Base-by-base conservation (phyloP, 2,329 filamentous ascomycete species). In the Monosporascus sp. region DNA sequence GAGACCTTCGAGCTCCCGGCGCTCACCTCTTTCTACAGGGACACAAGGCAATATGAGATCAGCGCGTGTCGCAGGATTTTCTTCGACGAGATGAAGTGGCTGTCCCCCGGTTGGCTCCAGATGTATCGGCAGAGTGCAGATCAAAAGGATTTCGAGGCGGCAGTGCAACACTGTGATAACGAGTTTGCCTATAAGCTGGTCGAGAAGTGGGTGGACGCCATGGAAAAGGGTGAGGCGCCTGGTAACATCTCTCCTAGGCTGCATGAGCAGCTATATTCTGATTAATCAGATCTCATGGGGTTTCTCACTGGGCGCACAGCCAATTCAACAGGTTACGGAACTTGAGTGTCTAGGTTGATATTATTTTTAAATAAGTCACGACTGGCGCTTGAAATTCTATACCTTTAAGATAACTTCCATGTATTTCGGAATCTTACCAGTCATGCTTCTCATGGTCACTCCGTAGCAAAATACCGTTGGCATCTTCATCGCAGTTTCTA, bases 121-220 rank as follows among this genome's bases (percentile, higher is more conserved):
- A 47, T 59, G 17, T 63, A 57, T 47, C 45, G 51, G 37, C 27
- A 20, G 9, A 52, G 46, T 17, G 41, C 20, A 9, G 25, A 54
- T 9, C 51, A 57, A 27, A 60, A 62, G 34, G 66, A 69, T 37
- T 68, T 62, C 51, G 65, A 70, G 42, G 57, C 57, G 8, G 67
- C 66, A 1, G 56, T 70, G 3, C 60, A 64, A 52, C 59, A 67
- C 44, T 66, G 64, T 37, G 61, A 65, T 45, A 62, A 65, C 38
- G 59, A 63, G 31, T 54, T 58, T 22, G 39, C 54, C 7, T 55
- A 62, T 24, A 42, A 49, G 47, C 7, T 41, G 17, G 57, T 68
- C 1, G 59, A 62, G 55, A 47, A 25, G 15, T 68, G 65, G 65
- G 53, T 64, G n/a, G 48, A 52, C 18, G 55, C 41, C 22, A 46